Percentiles rank a stretch among this genome's conserved stretches.
Evolutionary conservation across 2,329 filamentous ascomycete species (phyloP).

Genomic region (Huntiella omanensis): DNA sequence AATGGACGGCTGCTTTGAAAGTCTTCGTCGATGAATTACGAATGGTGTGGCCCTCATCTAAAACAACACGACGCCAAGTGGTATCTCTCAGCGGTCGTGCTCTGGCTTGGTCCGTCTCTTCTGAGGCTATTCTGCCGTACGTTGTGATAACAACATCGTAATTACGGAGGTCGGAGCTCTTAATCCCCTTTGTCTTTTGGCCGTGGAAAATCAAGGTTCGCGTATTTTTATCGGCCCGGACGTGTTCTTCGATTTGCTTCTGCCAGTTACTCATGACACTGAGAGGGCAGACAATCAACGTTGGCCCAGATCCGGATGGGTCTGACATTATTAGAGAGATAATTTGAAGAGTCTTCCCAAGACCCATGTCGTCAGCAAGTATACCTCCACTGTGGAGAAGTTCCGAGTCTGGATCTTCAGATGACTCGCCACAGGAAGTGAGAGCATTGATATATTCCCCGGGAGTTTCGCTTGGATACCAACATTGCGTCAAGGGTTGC

Average conservation of each 20-base stretch:
- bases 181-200: conserved; percentile 16
- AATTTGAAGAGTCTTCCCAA: conserved; percentile 75
- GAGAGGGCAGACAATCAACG: conserved; percentile 64
- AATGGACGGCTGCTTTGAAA: conserved; percentile 45
- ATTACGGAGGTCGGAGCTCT: conserved; percentile 37
- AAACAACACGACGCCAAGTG: conserved; percentile 59
- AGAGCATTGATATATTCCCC: too few relatives aligned
- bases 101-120: conserved; percentile 31
- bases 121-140: conserved; percentile 56
- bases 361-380: conserved; percentile 79
- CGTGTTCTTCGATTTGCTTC: conserved; percentile 56
- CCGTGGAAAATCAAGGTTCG: conserved; percentile 62
- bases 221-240: conserved; percentile 42
- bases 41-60: conserved; percentile 72
- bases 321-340: conserved; percentile 56
- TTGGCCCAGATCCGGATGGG: conserved; percentile 32
- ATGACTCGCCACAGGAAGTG: too few relatives aligned
- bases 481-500: too few relatives aligned
- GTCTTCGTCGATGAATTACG: conserved; percentile 59
- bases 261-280: conserved; percentile 86
- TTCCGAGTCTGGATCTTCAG: too few relatives aligned
- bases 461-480: too few relatives aligned
- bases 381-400: conserved; percentile 44
- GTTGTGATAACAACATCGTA: conserved; percentile 70
- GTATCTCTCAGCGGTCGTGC: conserved; percentile 23